Percentiles rank a stretch among this genome's conserved stretches.
phyloP scores from a whole-genome alignment of 495 filamentous ascomycete species.

The Podospora sp. region DNA sequence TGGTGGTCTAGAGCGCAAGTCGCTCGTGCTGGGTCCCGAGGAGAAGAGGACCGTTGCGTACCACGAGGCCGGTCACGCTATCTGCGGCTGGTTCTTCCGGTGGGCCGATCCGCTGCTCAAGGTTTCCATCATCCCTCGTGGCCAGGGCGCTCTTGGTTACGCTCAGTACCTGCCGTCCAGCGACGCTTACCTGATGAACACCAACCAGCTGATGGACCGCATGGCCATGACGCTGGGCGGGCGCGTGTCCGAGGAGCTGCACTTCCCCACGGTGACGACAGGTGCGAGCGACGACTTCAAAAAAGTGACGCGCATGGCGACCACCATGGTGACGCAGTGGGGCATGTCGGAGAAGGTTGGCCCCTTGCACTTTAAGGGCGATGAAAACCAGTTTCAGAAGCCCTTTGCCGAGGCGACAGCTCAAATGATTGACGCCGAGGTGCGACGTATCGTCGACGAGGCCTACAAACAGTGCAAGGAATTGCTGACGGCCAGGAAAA shows the following conservation, averaged over 20 bases:
- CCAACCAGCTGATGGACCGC: conserved; percentile 95
- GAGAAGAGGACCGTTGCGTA: conserved; percentile 97
- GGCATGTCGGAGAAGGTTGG: conserved; percentile 95
- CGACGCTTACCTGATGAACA: conserved; percentile 92
- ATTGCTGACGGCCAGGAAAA: conserved; percentile 81
- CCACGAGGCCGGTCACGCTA: conserved; percentile 96
- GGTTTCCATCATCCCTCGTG: conserved; percentile 97
- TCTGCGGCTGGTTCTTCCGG: conserved; percentile 98
- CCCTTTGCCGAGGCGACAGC: conserved; percentile 95
- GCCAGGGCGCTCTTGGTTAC: conserved; percentile 89
- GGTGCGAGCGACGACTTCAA: conserved; percentile 97
- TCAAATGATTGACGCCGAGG: conserved; percentile 85
- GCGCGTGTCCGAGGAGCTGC: conserved; percentile 89
- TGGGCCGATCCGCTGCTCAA: conserved; percentile 96
- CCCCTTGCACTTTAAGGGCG: conserved; percentile 84
- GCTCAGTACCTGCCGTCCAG: conserved; percentile 91
- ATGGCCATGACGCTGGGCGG: conserved; percentile 99
- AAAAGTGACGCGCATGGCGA: conserved; percentile 95
- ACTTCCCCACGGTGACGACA: conserved; percentile 93
- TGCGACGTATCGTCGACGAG: conserved; percentile 83
- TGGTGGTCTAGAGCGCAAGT: conserved; percentile 94
- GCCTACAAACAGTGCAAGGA: conserved; percentile 89
- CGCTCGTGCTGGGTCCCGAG: conserved; percentile 83
- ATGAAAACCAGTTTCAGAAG: conserved; percentile 79
- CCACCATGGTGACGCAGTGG: conserved; percentile 95